Base-by-base conservation (phyloP, 208 protist genomes). In the Leishmania amazonensis region DNA sequence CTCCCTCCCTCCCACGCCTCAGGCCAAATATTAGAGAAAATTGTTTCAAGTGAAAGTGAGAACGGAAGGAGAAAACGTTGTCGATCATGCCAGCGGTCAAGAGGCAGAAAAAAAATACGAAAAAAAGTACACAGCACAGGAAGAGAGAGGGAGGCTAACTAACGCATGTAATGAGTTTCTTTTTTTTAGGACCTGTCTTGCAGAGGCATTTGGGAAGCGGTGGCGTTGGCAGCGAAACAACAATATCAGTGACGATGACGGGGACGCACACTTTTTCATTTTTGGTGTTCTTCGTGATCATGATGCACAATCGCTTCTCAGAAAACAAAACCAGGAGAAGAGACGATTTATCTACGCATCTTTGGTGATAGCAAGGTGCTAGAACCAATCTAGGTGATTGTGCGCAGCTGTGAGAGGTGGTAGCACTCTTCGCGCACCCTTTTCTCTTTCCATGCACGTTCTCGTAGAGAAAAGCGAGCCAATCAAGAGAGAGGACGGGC, bases 191-290 rank as follows among this genome's bases (percentile, higher is more conserved):
- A 73, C n/a, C 21, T 80, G 47, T 68, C 53, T 57, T 79, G 47
- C n/a, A 51, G 13, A 70, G 53, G 62, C 31, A 77, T 58, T 76
- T 74, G 70, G 11, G 70, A 74, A 15, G 70, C 40, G 28, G 70
- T 21, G 45, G 47, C 45, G 47, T 74, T 74, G 42, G 70, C 70
- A 74, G 40, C 28, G 45, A 74, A 74, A 45, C 42, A 74, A 35
- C 72, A 83, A 68, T 19, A 54, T 54, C 62, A 68, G 79, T 82
- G 79, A 42, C 15, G 54, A 68, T 79, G 80, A 58, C 6, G 54
- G 40, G 40, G 51, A 58, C 57, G 47, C 57, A 24, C 47, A 57
- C 17, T 72, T 77, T 68, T 82, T 80, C 24, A n/a, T 73, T 60
- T 75, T 80, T 60, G 24, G n/a, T 73, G 21, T 40, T 70, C 42